Conservation (phyloP, 2,329 filamentous ascomycete species). For the Colletotrichum tanaceti region DNA sequence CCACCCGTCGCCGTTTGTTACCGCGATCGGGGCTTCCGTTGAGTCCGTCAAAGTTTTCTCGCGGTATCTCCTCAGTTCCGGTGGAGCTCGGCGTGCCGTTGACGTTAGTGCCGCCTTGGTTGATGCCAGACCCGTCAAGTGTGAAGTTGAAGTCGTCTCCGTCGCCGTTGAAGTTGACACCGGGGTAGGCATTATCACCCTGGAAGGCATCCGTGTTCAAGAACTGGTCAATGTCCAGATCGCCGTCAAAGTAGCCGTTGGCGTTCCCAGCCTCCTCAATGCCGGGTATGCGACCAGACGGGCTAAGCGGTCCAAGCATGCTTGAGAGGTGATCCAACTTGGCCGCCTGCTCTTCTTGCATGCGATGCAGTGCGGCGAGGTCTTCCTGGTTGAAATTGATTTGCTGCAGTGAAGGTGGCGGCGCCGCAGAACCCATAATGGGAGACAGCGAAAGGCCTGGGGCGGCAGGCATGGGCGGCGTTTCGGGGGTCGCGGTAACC, state of each 20-base stretch:
- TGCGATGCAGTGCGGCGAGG: slow-evolving; percentile 79
- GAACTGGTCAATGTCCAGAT: slow-evolving; percentile 64
- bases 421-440: slow-evolving; percentile 58
- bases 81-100: slow-evolving; percentile 59
- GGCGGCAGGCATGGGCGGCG: slow-evolving; percentile 41
- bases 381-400: slow-evolving; percentile 78
- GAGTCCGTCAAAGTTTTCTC: slow-evolving; percentile 54
- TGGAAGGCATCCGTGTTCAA: slow-evolving; percentile 56
- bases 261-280: slow-evolving; percentile 58
- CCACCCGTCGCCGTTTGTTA: slow-evolving; percentile 54
- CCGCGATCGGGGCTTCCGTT: slow-evolving; percentile 46
- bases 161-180: slow-evolving; percentile 55
- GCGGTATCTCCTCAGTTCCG: slow-evolving; percentile 63
- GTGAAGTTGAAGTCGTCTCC: slow-evolving; percentile 65
- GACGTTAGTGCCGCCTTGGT: slow-evolving; percentile 45
- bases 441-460: slow-evolving; percentile 59
- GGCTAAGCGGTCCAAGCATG: slow-evolving; percentile 82
- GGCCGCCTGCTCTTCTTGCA: slow-evolving; percentile 82
- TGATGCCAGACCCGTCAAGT: slow-evolving; percentile 52
- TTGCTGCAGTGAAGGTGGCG: slow-evolving; percentile 66
- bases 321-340: slow-evolving; percentile 81
- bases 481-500: slow-evolving; percentile 33
- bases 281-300: slow-evolving; percentile 81
- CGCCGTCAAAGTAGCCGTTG: slow-evolving; percentile 50
- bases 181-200: slow-evolving; percentile 56